Evolutionary conservation across 2,329 filamentous ascomycete species (phyloP).

Genomic region (Hypoxylon sp.): DNA sequence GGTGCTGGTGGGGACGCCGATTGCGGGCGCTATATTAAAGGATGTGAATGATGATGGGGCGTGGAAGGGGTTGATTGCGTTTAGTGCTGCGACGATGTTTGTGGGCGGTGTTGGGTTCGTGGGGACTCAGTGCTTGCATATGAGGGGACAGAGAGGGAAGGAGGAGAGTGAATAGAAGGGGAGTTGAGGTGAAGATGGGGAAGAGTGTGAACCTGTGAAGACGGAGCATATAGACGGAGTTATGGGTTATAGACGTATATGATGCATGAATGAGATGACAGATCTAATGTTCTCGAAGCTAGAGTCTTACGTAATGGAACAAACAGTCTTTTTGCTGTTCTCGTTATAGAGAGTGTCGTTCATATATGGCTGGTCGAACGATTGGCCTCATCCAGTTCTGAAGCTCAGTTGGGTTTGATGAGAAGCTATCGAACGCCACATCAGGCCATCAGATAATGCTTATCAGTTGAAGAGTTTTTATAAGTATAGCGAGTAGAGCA

Average conservation of each 20-base stretch:
- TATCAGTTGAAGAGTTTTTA: not conserved
- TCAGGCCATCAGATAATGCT: no score
- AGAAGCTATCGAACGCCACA: not conserved
- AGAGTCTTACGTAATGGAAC: not conserved
- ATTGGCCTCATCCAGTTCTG: not conserved
- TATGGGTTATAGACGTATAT: not conserved
- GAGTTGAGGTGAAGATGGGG: not conserved
- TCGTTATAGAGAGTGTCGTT: not conserved
- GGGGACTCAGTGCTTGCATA: constrained; percentile 21
- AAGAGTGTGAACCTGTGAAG: not conserved
- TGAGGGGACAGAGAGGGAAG: constrained; percentile 16
- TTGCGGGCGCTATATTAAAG: constrained; percentile 64
- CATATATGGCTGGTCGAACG: not conserved
- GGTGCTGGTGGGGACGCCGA: constrained; percentile 67
- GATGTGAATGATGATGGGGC: constrained; percentile 20
- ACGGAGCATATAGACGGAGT: not conserved
- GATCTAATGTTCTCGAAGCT: not conserved
- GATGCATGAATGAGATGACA: not conserved
- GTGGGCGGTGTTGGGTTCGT: constrained; percentile 21
- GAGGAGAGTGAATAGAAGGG: not conserved
- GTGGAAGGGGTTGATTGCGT: constrained; percentile 38
- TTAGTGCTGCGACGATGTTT: constrained; percentile 34
- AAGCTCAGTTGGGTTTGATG: not conserved
- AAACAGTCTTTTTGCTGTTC: not conserved
- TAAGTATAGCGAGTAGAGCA: not conserved